Evolutionary conservation across 805 yeast genomes (phyloP), one percentile per base, ranked within the genome.

Genomic region (Wickerhamiella bombiphila): DNA sequence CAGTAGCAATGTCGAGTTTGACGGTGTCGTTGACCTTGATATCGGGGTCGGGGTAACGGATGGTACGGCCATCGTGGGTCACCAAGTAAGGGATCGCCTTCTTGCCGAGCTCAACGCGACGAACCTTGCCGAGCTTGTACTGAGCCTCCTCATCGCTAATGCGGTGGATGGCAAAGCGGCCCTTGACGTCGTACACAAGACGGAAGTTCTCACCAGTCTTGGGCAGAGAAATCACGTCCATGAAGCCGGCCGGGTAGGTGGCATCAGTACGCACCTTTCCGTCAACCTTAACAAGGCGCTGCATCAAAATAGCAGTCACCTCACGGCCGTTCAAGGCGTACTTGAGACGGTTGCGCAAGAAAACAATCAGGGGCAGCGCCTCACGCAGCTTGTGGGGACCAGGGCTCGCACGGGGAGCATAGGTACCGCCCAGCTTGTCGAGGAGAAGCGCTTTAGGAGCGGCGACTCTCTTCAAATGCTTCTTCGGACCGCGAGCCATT

Each of bases 391-490:
- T 91, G 76, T 88, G 98, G 66, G 98, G 98, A 75, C 98, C 98
- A 58, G 94, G 79, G 51, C 96, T 85, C 64, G 97, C 94, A 74
- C 97, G 85, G 74, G 98, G 98, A 52, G 98, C 98, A 68, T 91
- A 91, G 63, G 82, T 74, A 67, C 99, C 99, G 64, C 96, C 81
- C 73, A 91, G 76, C 74, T 91, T 91, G 93, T 93, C 98, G 75
- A 91, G 82, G 93, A 91, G 81, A 98, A 98, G 91, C 80, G 91
- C 98, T 75, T 86, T 80, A 76, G 99, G 99, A 68, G 98, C 98
- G 68, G 97, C 95, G 71, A 88, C 80, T 80, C 97, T 85, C 79
- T 88, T 86, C 69, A 86, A 79, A 69, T 88, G 96, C 78, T 88
- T 86, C 86, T 85, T 83, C 32, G 55, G 57, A 48, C 57, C 57